Evolutionary conservation across 768 basidiomycete genomes (phyloP).

Genomic region (Pleurotus pulmonarius): DNA sequence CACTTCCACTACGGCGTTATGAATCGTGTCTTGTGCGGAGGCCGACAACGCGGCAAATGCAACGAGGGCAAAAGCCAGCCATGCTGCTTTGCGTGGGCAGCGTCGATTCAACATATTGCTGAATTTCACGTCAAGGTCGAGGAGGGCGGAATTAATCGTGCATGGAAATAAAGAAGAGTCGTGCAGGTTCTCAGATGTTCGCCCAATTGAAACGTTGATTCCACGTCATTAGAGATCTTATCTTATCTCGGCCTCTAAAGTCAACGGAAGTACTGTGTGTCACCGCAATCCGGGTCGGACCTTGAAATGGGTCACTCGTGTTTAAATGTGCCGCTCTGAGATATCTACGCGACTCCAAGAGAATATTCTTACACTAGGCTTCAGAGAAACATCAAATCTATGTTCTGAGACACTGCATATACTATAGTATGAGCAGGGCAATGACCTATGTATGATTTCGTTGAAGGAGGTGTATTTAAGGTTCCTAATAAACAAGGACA

Average conservation of each 20-base stretch:
- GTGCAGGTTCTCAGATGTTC: background rate
- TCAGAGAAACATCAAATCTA: too few relatives aligned
- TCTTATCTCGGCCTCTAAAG: background rate
- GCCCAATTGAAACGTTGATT: background rate
- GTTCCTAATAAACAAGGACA: too few relatives aligned
- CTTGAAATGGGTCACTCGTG: too few relatives aligned
- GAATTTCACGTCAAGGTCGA: background rate
- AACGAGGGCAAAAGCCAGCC: conserved; percentile 60
- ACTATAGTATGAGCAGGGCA: too few relatives aligned
- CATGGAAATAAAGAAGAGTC: background rate
- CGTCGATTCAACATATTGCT: conserved; percentile 6
- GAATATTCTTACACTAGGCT: too few relatives aligned
- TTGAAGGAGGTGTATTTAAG: too few relatives aligned
- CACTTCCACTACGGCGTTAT: conserved; percentile 24
- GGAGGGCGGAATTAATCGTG: background rate
- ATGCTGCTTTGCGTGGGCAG: conserved; percentile 43
- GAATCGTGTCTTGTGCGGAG: conserved; percentile 34
- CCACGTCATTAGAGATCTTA: conserved; percentile 7
- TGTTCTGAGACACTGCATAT: too few relatives aligned
- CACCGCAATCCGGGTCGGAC: too few relatives aligned
- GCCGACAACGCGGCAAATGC: conserved; percentile 43
- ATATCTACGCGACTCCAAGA: too few relatives aligned
- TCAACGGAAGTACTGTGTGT: background rate
- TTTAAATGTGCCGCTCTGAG: too few relatives aligned
- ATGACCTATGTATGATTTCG: too few relatives aligned